phyloP scores from a whole-genome alignment of 2,329 filamentous ascomycete genomes.

The Fusarium annulatum region DNA sequence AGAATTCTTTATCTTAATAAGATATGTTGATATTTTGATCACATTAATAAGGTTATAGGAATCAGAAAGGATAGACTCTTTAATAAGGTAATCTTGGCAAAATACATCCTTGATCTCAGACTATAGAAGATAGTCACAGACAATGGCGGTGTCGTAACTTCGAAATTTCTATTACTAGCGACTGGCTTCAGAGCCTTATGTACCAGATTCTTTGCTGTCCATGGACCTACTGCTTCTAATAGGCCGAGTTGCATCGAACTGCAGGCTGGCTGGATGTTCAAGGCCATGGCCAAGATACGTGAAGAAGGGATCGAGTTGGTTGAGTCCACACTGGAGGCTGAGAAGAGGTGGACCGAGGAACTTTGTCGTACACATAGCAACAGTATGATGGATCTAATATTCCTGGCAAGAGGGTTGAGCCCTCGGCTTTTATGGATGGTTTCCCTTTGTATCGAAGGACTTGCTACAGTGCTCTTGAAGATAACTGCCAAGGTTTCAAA shows the following conservation, averaged over 20 bases:
- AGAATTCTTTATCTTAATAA: too few relatives aligned
- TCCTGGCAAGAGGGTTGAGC: background rate
- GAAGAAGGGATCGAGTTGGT: background rate
- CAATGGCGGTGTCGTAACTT: too few relatives aligned
- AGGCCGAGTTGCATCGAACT: background rate
- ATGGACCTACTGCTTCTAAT: background rate
- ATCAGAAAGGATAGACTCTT: too few relatives aligned
- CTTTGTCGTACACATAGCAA: accelerated
- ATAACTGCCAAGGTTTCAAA: accelerated
- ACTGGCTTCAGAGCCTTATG: too few relatives aligned
- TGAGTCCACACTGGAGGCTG: background rate
- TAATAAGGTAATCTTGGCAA: too few relatives aligned
- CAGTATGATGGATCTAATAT: background rate
- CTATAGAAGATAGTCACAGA: too few relatives aligned
- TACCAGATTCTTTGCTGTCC: background rate
- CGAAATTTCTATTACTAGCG: too few relatives aligned
- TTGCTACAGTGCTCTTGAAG: accelerated
- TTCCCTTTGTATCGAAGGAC: accelerated
- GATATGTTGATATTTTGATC: too few relatives aligned
- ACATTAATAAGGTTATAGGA: too few relatives aligned
- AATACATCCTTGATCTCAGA: too few relatives aligned
- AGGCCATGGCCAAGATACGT: background rate
- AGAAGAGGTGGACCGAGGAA: background rate
- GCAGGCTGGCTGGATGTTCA: background rate
- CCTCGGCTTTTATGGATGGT: accelerated